phyloP scores from a whole-genome alignment of 192 early-diverging fungal species.

The Coemansia sp. region DNA sequence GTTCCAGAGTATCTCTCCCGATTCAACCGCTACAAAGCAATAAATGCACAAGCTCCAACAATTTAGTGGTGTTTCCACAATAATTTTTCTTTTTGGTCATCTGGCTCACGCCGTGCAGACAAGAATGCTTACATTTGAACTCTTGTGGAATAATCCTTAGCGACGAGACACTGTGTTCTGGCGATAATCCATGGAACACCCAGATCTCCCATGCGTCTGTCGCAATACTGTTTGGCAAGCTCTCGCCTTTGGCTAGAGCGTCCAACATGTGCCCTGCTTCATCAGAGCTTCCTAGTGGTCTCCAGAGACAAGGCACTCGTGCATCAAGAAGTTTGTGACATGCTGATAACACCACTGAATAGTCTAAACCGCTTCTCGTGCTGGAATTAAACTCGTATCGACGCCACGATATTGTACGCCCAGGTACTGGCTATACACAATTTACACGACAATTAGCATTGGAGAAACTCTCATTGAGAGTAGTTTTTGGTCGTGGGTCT shows the following conservation, averaged over 20 bases:
- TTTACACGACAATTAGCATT: not conserved
- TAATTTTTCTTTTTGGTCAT: not conserved
- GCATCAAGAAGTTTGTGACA: slow-evolving; percentile 40
- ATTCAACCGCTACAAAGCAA: slow-evolving; percentile 16
- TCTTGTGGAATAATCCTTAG: slow-evolving; percentile 19
- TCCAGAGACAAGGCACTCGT: slow-evolving; percentile 42
- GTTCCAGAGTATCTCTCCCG: slow-evolving; percentile 38
- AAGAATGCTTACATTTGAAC: slow-evolving; percentile 24
- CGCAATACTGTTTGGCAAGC: not conserved
- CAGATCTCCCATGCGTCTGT: slow-evolving; percentile 36
- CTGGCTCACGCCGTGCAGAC: not conserved
- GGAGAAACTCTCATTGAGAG: not conserved
- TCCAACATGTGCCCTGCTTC: slow-evolving; percentile 2
- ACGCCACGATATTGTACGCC: slow-evolving; percentile 40
- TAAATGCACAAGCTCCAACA: not conserved
- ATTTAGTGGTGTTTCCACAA: not conserved
- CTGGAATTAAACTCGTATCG: slow-evolving; percentile 29
- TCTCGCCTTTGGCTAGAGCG: slow-evolving; percentile 3
- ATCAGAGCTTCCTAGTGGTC: slow-evolving; percentile 16
- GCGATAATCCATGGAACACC: slow-evolving; percentile 25
- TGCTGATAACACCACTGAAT: slow-evolving; percentile 19
- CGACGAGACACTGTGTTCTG: slow-evolving; percentile 8
- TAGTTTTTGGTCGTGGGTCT: not conserved
- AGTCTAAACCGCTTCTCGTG: not conserved
- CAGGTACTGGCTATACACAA: slow-evolving; percentile 17